Conservation (phyloP, 2,329 filamentous ascomycete genomes). For the Alternaria triticimaculans region DNA sequence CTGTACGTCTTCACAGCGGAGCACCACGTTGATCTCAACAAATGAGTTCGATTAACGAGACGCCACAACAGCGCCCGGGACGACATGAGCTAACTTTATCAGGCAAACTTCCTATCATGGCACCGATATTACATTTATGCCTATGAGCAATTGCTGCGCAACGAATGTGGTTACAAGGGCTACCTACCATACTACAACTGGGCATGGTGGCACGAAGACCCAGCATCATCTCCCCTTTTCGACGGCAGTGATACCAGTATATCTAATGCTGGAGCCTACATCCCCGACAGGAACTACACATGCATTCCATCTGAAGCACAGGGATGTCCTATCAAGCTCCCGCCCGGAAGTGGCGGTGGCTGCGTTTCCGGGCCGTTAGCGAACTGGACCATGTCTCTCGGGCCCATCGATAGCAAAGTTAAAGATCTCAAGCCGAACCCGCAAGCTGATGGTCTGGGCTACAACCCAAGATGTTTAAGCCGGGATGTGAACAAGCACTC, state of each 20-base stretch:
- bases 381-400: slow-evolving; percentile 50
- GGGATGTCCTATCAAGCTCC: neutral
- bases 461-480: slow-evolving; percentile 47
- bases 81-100: neutral
- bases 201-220: slow-evolving; percentile 55
- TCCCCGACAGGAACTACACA: slow-evolving; percentile 30
- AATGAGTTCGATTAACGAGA: too few species aligned
- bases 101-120: slow-evolving; percentile 46
- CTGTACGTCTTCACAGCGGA: slow-evolving; percentile 33
- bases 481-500: slow-evolving; percentile 42
- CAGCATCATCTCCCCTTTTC: slow-evolving; percentile 58
- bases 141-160: slow-evolving; percentile 50
- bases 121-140: slow-evolving; percentile 52
- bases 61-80: too few species aligned
- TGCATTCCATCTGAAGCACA: slow-evolving; percentile 18
- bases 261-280: slow-evolving; percentile 54
- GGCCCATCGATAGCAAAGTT: slow-evolving; percentile 53
- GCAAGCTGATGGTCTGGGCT: slow-evolving; percentile 26
- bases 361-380: slow-evolving; percentile 62
- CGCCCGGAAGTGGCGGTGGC: slow-evolving; percentile 59
- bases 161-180: slow-evolving; percentile 52
- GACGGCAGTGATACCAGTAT: slow-evolving; percentile 59
- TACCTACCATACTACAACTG: slow-evolving; percentile 60
- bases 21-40: too few species aligned
- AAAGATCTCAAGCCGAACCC: slow-evolving; percentile 37